These are phyloP conservation scores for Cladorrhinum samala DNA, from an alignment of 495 filamentous ascomycete genomes.

Conservation along the genomic window DNA sequence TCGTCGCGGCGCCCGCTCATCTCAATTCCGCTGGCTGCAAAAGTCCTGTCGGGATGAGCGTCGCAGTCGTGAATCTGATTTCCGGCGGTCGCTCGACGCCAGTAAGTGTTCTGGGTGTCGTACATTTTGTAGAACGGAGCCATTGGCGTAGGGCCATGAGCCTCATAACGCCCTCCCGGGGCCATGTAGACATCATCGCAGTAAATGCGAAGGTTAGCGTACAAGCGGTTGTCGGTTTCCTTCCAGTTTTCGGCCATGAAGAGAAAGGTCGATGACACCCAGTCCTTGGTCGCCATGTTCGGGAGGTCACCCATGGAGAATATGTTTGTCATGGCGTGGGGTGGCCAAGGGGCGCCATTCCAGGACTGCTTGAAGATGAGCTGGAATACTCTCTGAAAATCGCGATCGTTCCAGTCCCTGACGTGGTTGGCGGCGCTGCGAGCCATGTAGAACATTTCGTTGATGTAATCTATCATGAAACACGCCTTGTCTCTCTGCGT, in stretches of 20 bases:
- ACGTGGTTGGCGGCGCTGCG: neutral
- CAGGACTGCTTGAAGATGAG: neutral
- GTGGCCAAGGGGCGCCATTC: neutral
- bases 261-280: neutral
- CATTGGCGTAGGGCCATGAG: too few relatives aligned
- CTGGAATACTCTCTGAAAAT: neutral
- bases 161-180: neutral
- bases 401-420: neutral
- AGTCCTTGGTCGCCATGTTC: neutral
- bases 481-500: neutral
- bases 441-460: neutral
- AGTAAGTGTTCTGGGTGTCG: neutral
- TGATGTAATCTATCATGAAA: neutral
- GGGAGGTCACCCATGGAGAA: neutral
- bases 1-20: neutral
- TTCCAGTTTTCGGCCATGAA: neutral
- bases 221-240: neutral
- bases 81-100: neutral
- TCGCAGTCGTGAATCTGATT: neutral
- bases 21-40: neutral
- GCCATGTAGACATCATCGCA: neutral
- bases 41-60: neutral
- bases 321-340: too few relatives aligned
- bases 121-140: neutral
- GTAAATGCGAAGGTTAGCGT: neutral